Percentiles rank a stretch among this genome's conserved stretches.
Conservation (phyloP, 2,329 filamentous ascomycete genomes). For the Corynespora cassiicola region DNA sequence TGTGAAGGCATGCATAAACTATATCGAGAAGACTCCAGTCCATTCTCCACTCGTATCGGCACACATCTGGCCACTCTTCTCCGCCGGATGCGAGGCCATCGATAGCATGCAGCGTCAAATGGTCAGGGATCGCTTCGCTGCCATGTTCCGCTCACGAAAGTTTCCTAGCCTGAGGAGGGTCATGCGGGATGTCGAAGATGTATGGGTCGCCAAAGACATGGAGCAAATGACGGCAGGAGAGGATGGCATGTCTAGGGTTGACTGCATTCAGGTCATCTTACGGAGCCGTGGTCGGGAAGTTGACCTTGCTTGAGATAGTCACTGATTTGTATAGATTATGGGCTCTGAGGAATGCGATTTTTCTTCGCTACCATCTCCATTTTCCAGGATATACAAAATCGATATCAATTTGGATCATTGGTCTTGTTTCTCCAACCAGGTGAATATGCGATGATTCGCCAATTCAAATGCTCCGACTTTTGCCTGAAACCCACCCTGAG, state of each 20-base stretch:
- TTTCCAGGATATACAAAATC: no score
- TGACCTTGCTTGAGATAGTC: slow-evolving; percentile 30
- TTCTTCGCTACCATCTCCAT: no score
- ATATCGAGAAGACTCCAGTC: slow-evolving; percentile 21
- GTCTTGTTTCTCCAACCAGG: neutral
- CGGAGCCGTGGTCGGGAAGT: slow-evolving; percentile 32
- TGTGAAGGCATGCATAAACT: slow-evolving; percentile 28
- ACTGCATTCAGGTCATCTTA: slow-evolving; percentile 40
- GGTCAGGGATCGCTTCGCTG: slow-evolving; percentile 29
- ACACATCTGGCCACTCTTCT: slow-evolving; percentile 41
- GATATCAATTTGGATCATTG: no score
- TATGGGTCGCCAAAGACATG: slow-evolving; percentile 35
- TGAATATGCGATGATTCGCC: neutral
- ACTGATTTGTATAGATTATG: no score
- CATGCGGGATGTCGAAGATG: slow-evolving; percentile 35
- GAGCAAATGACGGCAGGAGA: slow-evolving; percentile 26
- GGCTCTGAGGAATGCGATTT: no score
- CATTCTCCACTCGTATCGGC: slow-evolving; percentile 31
- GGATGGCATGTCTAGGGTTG: slow-evolving; percentile 34
- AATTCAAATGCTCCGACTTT: slow-evolving; percentile 1
- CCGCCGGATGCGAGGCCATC: slow-evolving; percentile 37
- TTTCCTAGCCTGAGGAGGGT: slow-evolving; percentile 34
- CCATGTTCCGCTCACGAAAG: slow-evolving; percentile 27
- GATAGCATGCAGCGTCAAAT: slow-evolving; percentile 27
- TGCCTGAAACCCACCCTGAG: slow-evolving; percentile 1